Evolutionary conservation across 2,329 filamentous ascomycete genomes (phyloP).

Genomic region (Lachnellula subtilissima): DNA sequence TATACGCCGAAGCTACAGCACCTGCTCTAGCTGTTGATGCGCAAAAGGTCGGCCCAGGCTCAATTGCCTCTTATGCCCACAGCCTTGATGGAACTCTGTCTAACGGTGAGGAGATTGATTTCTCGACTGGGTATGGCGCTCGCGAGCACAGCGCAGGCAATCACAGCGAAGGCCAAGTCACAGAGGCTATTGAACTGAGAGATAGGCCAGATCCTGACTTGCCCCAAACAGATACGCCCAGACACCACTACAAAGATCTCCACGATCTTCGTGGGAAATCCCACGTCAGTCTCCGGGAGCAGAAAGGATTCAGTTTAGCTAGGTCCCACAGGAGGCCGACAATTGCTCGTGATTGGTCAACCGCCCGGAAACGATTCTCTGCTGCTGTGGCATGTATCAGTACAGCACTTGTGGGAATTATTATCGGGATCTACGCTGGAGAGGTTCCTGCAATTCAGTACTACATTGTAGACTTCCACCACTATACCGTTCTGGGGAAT

Average conservation of each 20-base stretch:
- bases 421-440: slow-evolving; percentile 72
- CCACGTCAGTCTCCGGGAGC: slow-evolving; percentile 49
- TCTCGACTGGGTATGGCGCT: slow-evolving; percentile 21
- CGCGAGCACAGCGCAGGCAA: slow-evolving; percentile 15
- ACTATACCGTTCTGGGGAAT: slow-evolving; percentile 67
- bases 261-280: slow-evolving; percentile 45
- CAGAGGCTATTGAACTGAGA: not conserved
- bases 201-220: slow-evolving; percentile 14
- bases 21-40: not conserved
- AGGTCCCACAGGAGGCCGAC: slow-evolving; percentile 56
- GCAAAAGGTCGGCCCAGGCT: not conserved
- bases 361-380: slow-evolving; percentile 60
- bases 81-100: slow-evolving; percentile 23
- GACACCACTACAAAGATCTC: slow-evolving; percentile 12
- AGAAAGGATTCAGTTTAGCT: slow-evolving; percentile 47
- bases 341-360: slow-evolving; percentile 69
- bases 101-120: slow-evolving; percentile 23
- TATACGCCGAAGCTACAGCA: not conserved
- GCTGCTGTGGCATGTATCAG: slow-evolving; percentile 68
- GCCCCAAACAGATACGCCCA: slow-evolving; percentile 14
- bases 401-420: slow-evolving; percentile 64
- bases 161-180: not conserved
- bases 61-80: slow-evolving; percentile 6
- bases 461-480: slow-evolving; percentile 63
- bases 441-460: slow-evolving; percentile 77